Conservation (phyloP, 1,139 yeast species). For the Geotrichum fermentans region DNA sequence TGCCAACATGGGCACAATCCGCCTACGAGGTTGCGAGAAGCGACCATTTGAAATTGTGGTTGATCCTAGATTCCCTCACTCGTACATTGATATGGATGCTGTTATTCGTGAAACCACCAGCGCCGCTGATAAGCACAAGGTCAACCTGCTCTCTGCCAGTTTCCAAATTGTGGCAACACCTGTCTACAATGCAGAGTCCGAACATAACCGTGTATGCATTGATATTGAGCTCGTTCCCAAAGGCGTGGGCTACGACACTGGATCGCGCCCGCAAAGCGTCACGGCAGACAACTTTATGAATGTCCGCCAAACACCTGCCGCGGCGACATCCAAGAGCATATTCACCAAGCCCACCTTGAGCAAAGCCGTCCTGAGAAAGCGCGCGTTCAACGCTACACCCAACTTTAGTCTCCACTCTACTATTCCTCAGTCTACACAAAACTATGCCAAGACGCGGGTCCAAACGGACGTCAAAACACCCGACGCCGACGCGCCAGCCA, state of each 20-base stretch:
- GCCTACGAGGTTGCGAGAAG: slow-evolving; percentile 1
- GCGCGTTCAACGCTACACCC: neutral
- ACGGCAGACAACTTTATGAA: neutral
- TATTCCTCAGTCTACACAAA: neutral
- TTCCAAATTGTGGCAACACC: slow-evolving; percentile 13
- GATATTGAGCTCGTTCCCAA: slow-evolving; percentile 4
- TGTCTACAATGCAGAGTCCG: slow-evolving; percentile 8
- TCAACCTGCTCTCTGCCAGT: neutral
- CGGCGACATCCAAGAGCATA: neutral
- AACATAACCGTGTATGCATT: slow-evolving; percentile 5
- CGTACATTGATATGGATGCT: slow-evolving; percentile 16
- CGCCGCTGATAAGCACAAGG: neutral
- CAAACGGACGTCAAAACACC: neutral
- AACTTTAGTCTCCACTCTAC: neutral
- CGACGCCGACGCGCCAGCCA: neutral
- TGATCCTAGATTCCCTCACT: slow-evolving; percentile 17
- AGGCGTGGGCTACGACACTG: neutral
- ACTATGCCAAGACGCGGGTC: neutral
- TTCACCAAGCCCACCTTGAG: neutral
- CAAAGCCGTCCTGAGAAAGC: neutral
- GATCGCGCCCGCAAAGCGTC: neutral
- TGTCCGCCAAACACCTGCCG: neutral
- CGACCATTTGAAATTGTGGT: slow-evolving; percentile 10
- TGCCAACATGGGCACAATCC: slow-evolving; percentile 13
- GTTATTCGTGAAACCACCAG: slow-evolving; percentile 8